These are phyloP conservation scores for Leccinum subatratum DNA, from an alignment of 1,284 basidiomycete genomes.

Conservation along the genomic window DNA sequence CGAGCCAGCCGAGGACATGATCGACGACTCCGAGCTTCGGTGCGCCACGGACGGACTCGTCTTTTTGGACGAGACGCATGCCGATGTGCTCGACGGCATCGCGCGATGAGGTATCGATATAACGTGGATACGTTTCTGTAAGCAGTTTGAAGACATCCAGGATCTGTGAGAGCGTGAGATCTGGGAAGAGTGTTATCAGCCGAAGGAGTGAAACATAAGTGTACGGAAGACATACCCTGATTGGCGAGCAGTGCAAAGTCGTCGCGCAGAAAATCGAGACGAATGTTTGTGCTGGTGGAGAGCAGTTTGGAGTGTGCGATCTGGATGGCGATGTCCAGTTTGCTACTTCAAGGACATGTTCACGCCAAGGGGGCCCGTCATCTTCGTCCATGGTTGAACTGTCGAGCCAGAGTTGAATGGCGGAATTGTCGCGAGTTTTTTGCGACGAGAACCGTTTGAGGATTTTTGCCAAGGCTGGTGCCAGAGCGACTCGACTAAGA, in stretches of 20 bases:
- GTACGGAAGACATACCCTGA: constrained; percentile 43
- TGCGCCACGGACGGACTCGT: constrained; percentile 41
- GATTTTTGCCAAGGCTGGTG: background rate
- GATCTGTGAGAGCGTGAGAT: constrained; percentile 59
- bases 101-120: constrained; percentile 67
- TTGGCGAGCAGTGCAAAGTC: constrained; percentile 57
- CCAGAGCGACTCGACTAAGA: background rate
- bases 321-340: constrained; percentile 52
- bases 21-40: constrained; percentile 56
- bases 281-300: constrained; percentile 48
- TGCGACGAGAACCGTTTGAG: background rate
- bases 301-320: constrained; percentile 49
- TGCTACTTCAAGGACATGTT: constrained; percentile 38
- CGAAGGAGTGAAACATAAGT: background rate
- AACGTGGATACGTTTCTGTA: constrained; percentile 71
- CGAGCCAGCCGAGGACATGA: constrained; percentile 68
- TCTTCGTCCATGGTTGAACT: constrained; percentile 10
- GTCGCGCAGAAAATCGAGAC: constrained; percentile 59
- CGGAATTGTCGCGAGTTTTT: background rate
- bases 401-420: constrained; percentile 4
- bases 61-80: constrained; percentile 57
- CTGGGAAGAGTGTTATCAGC: constrained; percentile 35
- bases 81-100: constrained; percentile 66
- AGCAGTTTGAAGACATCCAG: constrained; percentile 72
- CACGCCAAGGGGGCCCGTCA: constrained; percentile 33